Evolutionary conservation across 345 rosid genomes (phyloP).

Genomic region (Bruguiera gymnorhiza): DNA sequence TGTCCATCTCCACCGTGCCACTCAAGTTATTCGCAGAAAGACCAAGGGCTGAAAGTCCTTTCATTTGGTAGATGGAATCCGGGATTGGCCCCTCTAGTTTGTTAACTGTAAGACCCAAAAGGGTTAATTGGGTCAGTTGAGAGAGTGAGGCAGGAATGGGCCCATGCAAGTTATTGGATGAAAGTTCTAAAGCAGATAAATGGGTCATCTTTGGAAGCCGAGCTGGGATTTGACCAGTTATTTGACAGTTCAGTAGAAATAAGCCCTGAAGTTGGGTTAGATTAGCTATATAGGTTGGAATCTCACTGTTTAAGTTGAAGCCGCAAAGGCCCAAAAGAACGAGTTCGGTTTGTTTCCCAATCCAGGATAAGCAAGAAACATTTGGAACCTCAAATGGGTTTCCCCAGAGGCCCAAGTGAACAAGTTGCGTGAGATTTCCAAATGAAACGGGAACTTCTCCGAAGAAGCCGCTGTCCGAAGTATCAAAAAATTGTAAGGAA

Average conservation of each 20-base stretch:
- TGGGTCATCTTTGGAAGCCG: not conserved
- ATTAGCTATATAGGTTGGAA: not conserved
- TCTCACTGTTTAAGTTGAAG: not conserved
- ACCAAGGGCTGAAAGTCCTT: not conserved
- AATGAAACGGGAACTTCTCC: slow-evolving; percentile 2
- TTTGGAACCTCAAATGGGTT: not conserved
- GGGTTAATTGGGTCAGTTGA: not conserved
- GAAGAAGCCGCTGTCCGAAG: not conserved
- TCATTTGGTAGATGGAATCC: slow-evolving; percentile 7
- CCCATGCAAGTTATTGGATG: not conserved
- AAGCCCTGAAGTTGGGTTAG: not conserved
- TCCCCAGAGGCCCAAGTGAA: not conserved
- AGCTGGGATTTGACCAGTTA: slow-evolving; percentile 6
- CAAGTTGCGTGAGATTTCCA: not conserved
- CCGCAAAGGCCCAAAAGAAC: not conserved
- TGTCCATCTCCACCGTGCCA: too few species aligned
- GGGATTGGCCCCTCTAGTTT: slow-evolving; percentile 16
- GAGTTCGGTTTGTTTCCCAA: not conserved
- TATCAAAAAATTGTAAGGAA: not conserved
- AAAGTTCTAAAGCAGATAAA: not conserved
- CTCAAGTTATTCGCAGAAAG: not conserved
- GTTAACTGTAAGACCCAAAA: not conserved
- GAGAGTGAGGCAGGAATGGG: not conserved
- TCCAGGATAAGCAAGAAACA: not conserved
- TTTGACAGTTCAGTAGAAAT: not conserved